These are phyloP conservation scores for Pleurotus citrinopileatus DNA, from an alignment of 768 basidiomycete species.

Conservation along the genomic window DNA sequence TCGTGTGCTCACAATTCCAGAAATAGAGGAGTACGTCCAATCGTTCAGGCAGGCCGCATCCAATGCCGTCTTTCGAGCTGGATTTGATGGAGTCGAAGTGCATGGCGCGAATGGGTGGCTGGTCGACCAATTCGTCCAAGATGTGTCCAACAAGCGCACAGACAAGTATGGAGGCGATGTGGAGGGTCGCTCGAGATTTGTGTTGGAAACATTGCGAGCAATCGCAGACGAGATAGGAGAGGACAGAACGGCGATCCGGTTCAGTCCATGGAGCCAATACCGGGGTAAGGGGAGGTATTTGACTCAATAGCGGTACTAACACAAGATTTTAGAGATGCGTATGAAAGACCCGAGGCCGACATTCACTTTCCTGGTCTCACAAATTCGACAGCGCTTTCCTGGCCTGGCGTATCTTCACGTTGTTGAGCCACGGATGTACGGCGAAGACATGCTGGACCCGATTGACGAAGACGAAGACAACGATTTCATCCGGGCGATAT, in stretches of 20 bases:
- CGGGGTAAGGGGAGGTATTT: no score
- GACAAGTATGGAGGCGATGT: slow-evolving; percentile 43
- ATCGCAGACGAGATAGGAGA: neutral
- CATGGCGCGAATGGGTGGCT: slow-evolving; percentile 31
- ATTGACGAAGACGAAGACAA: neutral
- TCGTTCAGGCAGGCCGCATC: neutral
- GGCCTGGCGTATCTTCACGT: neutral
- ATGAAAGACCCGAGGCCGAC: neutral
- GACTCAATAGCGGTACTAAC: no score
- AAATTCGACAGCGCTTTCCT: neutral
- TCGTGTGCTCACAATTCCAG: neutral
- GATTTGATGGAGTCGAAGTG: slow-evolving; percentile 13
- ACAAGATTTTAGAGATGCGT: no score
- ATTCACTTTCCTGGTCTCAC: neutral
- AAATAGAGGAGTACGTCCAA: neutral
- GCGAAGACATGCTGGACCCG: neutral
- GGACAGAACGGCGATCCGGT: neutral
- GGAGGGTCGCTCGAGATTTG: slow-evolving; percentile 40
- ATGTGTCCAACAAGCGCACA: slow-evolving; percentile 31
- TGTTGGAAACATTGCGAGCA: slow-evolving; percentile 26
- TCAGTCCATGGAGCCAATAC: neutral
- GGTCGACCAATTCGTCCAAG: slow-evolving; percentile 34
- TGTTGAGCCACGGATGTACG: neutral
- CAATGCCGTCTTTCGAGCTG: neutral
- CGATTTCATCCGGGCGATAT: neutral